Base-by-base conservation (phyloP, 306 rosid genomes). In the Dryas drummondii region DNA sequence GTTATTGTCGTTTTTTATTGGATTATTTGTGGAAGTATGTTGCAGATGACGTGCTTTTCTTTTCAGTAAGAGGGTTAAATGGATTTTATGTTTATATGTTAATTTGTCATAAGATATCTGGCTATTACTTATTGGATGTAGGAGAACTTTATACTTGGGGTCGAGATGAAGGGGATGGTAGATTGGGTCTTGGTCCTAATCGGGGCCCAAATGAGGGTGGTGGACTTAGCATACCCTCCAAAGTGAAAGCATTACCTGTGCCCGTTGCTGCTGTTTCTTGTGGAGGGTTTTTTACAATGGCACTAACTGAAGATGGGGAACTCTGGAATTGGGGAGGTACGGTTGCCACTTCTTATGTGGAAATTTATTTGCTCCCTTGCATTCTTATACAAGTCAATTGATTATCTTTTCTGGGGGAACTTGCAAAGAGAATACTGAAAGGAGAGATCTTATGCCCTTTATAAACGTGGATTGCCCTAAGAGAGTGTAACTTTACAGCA, bases 261-360 rank as follows among this genome's bases (percentile, higher is more conserved):
- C 90, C 96, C 22, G 68, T 86, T 68, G 85, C 87, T 78, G 97
- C 97, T 68, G 96, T 87, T 81, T 91, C 92, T 26, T 94, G 97
- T 76, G 98, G 97, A 44, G 97, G 98, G 22, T 91, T 91, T 86
- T 91, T 91, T 83, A 90, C 97, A 56, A 78, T 81, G 91, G 97
- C 74, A 22, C 84, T 94, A 72, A 89, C 91, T 14, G 85, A 82
- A 82, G 85, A 91, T 75, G 97, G 97, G 52, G 85, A 87, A 69
- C 53, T 92, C 60, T 91, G 97, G 97, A 94, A 88, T 85, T 92
- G 97, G 97, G 98, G 98, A 82, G 98, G 98, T 94, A 84, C 78
- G 66, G 42, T 47, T 17, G 22, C 17, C 52, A 49, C 61, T 47
- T 64, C 16, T 46, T 49, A n/a, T 46, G 37, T 26, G 13, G 40